These are phyloP conservation scores for Ganoderma multipileum DNA, from an alignment of 1,284 basidiomycete species.

Conservation along the genomic window DNA sequence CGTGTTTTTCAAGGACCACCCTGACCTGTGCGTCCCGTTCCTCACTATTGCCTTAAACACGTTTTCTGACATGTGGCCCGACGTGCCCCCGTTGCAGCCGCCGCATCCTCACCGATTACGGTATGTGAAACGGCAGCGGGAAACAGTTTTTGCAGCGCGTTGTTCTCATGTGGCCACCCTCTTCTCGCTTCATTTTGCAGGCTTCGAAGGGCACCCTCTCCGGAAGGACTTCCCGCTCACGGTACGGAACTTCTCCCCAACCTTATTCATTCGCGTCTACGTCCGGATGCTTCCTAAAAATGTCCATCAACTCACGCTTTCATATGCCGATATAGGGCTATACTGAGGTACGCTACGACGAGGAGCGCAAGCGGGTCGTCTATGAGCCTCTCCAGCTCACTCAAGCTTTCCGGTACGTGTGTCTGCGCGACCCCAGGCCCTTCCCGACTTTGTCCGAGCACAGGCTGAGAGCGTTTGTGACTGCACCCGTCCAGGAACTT, in stretches of 20 bases:
- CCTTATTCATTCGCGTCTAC: not conserved
- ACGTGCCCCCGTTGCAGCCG: conserved; percentile 58
- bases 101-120: conserved; percentile 98
- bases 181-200: conserved; percentile 45
- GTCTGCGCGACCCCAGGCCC: not conserved
- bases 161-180: conserved; percentile 4
- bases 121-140: conserved; percentile 47
- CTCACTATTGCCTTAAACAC: conserved; percentile 25
- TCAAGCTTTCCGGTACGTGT: conserved; percentile 92
- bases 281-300: not conserved
- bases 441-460: not conserved
- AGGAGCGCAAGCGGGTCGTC: conserved; percentile 98
- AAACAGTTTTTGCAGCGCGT: not conserved
- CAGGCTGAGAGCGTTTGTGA: conserved; percentile 11
- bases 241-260: conserved; percentile 51
- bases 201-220: conserved; percentile 97
- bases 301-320: conserved; percentile 14
- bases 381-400: conserved; percentile 98
- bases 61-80: conserved; percentile 19
- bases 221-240: conserved; percentile 98
- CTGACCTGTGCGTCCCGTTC: conserved; percentile 81
- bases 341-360: conserved; percentile 97
- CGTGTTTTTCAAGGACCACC: conserved; percentile 96
- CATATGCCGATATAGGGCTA: conserved; percentile 70
- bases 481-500: conserved; percentile 74